Percentiles rank a stretch among this genome's conserved stretches.
phyloP scores from a whole-genome alignment of 2,329 filamentous ascomycete species.

The Trichoderma afroharzianum region DNA sequence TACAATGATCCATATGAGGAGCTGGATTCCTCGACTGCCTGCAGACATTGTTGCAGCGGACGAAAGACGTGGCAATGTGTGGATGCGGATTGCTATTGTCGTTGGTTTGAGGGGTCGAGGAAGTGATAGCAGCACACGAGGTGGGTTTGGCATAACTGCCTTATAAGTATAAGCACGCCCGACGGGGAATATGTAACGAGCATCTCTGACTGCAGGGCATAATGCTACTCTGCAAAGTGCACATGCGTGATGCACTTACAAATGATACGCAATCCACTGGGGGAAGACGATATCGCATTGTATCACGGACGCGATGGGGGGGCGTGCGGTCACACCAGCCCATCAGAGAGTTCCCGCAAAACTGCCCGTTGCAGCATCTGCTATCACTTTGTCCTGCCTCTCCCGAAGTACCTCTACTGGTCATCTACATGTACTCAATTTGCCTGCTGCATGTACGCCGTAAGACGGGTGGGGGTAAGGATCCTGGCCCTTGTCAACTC shows the following conservation, averaged over 20 bases:
- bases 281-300: background rate
- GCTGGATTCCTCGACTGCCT: background rate
- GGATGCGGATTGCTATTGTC: background rate
- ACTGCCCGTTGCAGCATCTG: background rate
- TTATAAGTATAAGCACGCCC: background rate
- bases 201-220: background rate
- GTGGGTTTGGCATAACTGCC: background rate
- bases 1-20: conserved; percentile 17
- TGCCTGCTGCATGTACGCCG: background rate
- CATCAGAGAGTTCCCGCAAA: background rate
- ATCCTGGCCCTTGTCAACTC: background rate
- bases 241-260: background rate
- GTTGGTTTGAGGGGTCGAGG: background rate
- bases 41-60: background rate
- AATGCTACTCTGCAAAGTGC: background rate
- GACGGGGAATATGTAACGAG: background rate
- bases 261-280: background rate
- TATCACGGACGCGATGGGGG: background rate
- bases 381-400: background rate
- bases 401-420: background rate
- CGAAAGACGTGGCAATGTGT: background rate
- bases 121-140: background rate
- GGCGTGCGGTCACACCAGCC: background rate
- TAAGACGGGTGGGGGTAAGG: background rate
- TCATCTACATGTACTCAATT: background rate